phyloP scores from a whole-genome alignment of 2,329 filamentous ascomycete species.

The Dryadomyces quercus-mongolicae region DNA sequence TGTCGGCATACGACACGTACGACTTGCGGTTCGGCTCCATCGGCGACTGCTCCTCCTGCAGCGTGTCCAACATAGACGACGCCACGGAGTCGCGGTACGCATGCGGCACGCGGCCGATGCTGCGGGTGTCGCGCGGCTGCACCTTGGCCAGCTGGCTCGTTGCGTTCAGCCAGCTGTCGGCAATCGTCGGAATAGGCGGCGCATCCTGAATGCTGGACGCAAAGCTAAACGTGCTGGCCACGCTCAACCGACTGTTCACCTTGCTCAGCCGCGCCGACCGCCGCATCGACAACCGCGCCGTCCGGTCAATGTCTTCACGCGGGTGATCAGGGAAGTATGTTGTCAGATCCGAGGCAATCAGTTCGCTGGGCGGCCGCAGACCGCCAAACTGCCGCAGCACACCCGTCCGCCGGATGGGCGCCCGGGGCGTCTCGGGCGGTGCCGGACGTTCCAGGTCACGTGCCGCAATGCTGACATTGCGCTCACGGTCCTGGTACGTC shows the following conservation, averaged over 20 bases:
- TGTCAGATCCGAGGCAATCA: conserved; percentile 91
- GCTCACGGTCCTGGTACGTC: conserved; percentile 57
- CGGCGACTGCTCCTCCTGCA: conserved; percentile 77
- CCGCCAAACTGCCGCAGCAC: conserved; percentile 77
- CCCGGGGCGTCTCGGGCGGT: conserved; percentile 32
- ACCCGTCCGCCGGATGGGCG: conserved; percentile 33
- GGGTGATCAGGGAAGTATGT: conserved; percentile 97
- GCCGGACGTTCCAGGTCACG: conserved; percentile 45
- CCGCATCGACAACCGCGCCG: conserved; percentile 82
- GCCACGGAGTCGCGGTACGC: conserved; percentile 77
- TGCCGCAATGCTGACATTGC: conserved; percentile 49
- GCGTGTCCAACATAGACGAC: conserved; percentile 76
- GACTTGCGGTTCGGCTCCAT: conserved; percentile 85
- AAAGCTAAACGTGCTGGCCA: conserved; percentile 86
- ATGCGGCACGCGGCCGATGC: conserved; percentile 32
- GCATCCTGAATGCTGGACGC: conserved; percentile 88
- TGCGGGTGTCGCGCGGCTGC: conserved; percentile 27
- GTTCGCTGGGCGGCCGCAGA: conserved; percentile 83
- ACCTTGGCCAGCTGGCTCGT: conserved; percentile 40
- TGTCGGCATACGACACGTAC: conserved; percentile 80
- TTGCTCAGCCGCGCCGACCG: conserved; percentile 84
- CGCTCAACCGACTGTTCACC: conserved; percentile 84
- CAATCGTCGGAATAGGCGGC: conserved; percentile 89
- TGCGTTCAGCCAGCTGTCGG: conserved; percentile 76
- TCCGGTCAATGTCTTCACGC: conserved; percentile 88